Percentiles rank a stretch among this genome's conserved stretches.
Conservation (phyloP, 129 eudicot genomes). For the Silybum marianum region DNA sequence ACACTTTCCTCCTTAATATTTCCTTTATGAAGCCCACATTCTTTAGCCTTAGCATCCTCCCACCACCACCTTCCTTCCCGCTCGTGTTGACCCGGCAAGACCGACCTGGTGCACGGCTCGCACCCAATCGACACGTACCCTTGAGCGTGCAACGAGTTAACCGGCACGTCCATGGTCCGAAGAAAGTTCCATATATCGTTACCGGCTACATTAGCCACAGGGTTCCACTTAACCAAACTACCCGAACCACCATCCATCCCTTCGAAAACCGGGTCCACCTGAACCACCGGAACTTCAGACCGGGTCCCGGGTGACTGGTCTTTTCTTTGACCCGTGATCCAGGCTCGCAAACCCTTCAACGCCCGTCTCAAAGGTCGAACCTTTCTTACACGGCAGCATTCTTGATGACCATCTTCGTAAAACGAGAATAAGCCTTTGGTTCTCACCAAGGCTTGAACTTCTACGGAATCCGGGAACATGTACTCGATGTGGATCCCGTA, state of each 20-base stretch:
- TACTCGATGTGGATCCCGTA: slow-evolving; percentile 83
- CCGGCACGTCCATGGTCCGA: slow-evolving; percentile 88
- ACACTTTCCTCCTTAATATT: slow-evolving; percentile 68
- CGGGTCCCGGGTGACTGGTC: slow-evolving; percentile 99
- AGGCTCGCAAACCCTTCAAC: slow-evolving; percentile 87
- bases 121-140: slow-evolving; percentile 95
- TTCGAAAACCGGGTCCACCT: slow-evolving; percentile 91
- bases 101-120: slow-evolving; percentile 99
- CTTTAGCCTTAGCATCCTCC: slow-evolving; percentile 99
- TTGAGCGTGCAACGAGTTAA: slow-evolving; percentile 80
- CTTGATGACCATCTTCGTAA: slow-evolving; percentile 98
- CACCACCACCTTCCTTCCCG: slow-evolving; percentile 99
- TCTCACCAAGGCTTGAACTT: slow-evolving; percentile 89
- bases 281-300: slow-evolving; percentile 90
- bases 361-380: slow-evolving; percentile 93
- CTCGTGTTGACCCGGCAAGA: slow-evolving; percentile 94
- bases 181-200: slow-evolving; percentile 80
- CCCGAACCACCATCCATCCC: slow-evolving; percentile 92
- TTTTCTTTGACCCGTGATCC: slow-evolving; percentile 98
- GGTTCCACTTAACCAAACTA: slow-evolving; percentile 97
- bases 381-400: slow-evolving; percentile 96
- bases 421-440: slow-evolving; percentile 88
- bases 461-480: slow-evolving; percentile 96
- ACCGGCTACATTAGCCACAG: slow-evolving; percentile 85
- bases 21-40: slow-evolving; percentile 97